Percentiles rank a stretch among this genome's conserved stretches.
Conservation (phyloP, 345 rosid genomes). For the Eucalyptus pauciflora region DNA sequence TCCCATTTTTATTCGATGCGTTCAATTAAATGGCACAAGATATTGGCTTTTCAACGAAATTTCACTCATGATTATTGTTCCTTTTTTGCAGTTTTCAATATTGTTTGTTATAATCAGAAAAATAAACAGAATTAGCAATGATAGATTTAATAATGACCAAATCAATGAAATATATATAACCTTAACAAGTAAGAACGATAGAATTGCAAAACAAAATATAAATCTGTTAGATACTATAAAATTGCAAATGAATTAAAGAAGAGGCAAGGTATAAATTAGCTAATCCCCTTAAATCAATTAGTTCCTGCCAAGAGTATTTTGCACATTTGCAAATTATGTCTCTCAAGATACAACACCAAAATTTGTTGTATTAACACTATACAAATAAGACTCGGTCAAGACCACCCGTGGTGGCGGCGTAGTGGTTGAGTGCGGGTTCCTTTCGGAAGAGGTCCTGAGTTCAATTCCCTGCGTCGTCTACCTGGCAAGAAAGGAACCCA, state of each 20-base stretch:
- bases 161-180: not conserved
- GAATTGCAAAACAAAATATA: not conserved
- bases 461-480: too few species aligned
- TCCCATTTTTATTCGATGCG: rapidly evolving
- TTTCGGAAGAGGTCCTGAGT: too few species aligned
- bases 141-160: too few species aligned
- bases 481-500: too few species aligned
- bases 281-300: not conserved
- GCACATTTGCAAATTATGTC: not conserved
- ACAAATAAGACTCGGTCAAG: rapidly evolving
- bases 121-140: not conserved
- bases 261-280: too few species aligned
- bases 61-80: not conserved
- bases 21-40: not conserved
- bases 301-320: not conserved
- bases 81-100: too few species aligned
- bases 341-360: too few species aligned
- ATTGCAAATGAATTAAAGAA: not conserved
- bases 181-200: not conserved
- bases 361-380: too few species aligned
- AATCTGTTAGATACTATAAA: not conserved
- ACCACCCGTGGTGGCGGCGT: too few species aligned
- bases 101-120: too few species aligned
- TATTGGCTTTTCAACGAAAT: not conserved
- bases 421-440: too few species aligned